Evolutionary conservation across 1,139 yeast species (phyloP).

Genomic region (Candida mesenterica): DNA sequence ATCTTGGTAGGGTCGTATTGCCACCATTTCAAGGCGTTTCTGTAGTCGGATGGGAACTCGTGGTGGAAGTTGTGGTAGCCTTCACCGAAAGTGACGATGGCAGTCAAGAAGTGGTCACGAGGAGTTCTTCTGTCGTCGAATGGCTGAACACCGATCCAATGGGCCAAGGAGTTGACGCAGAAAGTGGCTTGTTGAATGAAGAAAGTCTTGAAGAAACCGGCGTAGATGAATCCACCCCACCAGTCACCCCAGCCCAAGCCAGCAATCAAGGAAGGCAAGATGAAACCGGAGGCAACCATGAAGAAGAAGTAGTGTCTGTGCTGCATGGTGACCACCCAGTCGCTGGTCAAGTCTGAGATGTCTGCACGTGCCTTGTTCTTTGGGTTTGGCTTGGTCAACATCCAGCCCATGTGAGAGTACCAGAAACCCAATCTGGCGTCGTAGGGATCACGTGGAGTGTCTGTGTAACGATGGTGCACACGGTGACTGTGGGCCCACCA

Average conservation of each 20-base stretch:
- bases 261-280: conserved; percentile 74
- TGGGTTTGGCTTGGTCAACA: conserved; percentile 91
- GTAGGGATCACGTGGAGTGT: conserved; percentile 94
- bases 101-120: conserved; percentile 92
- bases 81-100: conserved; percentile 95
- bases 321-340: conserved; percentile 88
- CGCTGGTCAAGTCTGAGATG: conserved; percentile 85
- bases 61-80: conserved; percentile 99
- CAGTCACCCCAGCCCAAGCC: conserved; percentile 86
- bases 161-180: conserved; percentile 97
- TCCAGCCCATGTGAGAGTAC: conserved; percentile 98
- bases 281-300: conserved; percentile 65
- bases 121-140: conserved; percentile 98
- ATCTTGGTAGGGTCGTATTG: conserved; percentile 97
- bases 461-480: conserved; percentile 96
- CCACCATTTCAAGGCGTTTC: conserved; percentile 97
- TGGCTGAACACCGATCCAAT: conserved; percentile 97
- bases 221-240: conserved; percentile 90
- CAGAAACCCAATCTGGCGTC: conserved; percentile 95
- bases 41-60: conserved; percentile 97
- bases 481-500: conserved; percentile 99
- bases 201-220: conserved; percentile 80
- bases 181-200: conserved; percentile 96
- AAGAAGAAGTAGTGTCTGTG: conserved; percentile 82
- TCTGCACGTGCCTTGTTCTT: conserved; percentile 95